phyloP scores from a whole-genome alignment of 2,329 filamentous ascomycete species.

The Alternaria arborescens region DNA sequence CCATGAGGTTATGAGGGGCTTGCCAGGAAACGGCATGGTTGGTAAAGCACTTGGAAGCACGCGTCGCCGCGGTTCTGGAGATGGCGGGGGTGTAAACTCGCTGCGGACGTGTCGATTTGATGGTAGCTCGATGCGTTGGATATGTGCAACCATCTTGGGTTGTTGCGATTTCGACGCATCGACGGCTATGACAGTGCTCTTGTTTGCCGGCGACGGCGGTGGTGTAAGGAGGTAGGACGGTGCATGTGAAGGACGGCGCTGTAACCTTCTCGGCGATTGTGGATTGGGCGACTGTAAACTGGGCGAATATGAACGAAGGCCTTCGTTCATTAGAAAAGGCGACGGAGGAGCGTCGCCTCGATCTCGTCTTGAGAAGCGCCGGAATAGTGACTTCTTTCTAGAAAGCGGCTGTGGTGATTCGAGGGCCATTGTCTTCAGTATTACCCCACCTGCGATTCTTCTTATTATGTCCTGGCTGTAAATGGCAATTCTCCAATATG shows the following conservation, averaged over 20 bases:
- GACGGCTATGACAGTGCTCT: conserved; percentile 7
- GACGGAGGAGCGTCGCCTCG: conserved; percentile 14
- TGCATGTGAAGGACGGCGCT: conserved; percentile 11
- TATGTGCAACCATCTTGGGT: conserved; percentile 11
- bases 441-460: conserved; percentile 9
- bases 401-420: conserved; percentile 21
- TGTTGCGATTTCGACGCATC: conserved; percentile 9
- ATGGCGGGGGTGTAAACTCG: conserved; percentile 5
- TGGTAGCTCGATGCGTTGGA: conserved; percentile 19
- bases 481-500: background rate
- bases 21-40: conserved; percentile 31
- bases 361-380: conserved; percentile 28
- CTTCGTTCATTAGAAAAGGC: conserved; percentile 12
- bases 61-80: conserved; percentile 16
- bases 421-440: conserved; percentile 23
- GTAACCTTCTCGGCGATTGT: conserved; percentile 13
- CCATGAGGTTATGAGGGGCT: conserved; percentile 36
- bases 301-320: background rate
- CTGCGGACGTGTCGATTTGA: conserved; percentile 4
- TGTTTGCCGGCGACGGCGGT: conserved; percentile 17
- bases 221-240: conserved; percentile 18
- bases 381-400: conserved; percentile 31
- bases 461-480: background rate
- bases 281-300: background rate
- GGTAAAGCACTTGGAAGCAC: conserved; percentile 25